Conservation (phyloP, 371 early-diverging fungal species). For the Rhizomucor pusillus region DNA sequence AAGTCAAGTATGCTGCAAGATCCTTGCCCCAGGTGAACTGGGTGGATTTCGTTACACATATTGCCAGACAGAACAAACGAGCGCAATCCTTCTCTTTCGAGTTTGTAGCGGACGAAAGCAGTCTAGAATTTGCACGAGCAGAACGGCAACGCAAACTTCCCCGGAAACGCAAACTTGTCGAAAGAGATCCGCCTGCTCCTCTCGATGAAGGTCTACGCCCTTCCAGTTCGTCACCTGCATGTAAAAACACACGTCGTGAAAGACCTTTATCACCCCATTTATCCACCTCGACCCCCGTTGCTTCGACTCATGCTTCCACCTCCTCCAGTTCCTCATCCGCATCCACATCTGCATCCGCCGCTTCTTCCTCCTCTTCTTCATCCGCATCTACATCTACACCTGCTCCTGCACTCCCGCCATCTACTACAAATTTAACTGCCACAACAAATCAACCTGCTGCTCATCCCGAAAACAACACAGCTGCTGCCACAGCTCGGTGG, state of each 20-base stretch:
- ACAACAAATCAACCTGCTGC: not conserved
- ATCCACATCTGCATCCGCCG: slow-evolving; percentile 2
- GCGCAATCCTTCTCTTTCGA: slow-evolving; percentile 16
- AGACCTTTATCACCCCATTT: slow-evolving; percentile 1
- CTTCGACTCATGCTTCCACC: not conserved
- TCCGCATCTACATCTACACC: not conserved
- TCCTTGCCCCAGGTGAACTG: slow-evolving; percentile 30
- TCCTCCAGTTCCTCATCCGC: not conserved
- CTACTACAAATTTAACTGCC: too few species aligned
- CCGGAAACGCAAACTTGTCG: slow-evolving; percentile 13
- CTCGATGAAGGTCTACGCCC: not conserved
- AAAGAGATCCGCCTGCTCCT: not conserved
- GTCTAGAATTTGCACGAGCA: slow-evolving; percentile 5
- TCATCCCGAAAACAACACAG: too few species aligned
- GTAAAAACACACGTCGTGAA: not conserved
- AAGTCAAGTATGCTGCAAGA: slow-evolving; percentile 17
- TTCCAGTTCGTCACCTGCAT: slow-evolving; percentile 2
- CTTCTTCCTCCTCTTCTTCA: slow-evolving; percentile 1
- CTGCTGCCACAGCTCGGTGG: too few species aligned
- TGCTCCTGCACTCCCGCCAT: too few species aligned
- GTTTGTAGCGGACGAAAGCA: slow-evolving; percentile 19
- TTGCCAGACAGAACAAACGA: slow-evolving; percentile 17
- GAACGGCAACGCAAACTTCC: slow-evolving; percentile 8
- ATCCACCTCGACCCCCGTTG: slow-evolving; percentile 2
- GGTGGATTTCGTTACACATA: slow-evolving; percentile 25